These are phyloP conservation scores for Debaryomyces sp. DNA, from an alignment of 1,139 yeast species.

Conservation along the genomic window DNA sequence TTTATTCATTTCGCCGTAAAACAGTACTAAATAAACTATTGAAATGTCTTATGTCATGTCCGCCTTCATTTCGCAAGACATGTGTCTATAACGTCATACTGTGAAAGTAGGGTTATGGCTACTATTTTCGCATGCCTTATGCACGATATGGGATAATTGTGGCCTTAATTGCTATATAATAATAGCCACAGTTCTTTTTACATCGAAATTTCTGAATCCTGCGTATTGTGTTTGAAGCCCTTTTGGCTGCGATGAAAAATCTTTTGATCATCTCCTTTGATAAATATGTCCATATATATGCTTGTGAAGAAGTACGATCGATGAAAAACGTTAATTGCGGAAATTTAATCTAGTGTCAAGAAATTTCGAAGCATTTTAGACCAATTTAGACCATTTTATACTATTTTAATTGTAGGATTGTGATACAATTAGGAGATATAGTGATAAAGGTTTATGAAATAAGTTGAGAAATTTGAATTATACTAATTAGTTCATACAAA, in stretches of 20 bases:
- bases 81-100: neutral
- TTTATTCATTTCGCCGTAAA: neutral
- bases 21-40: neutral
- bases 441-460: neutral
- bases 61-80: neutral
- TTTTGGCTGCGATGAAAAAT: neutral
- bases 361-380: neutral
- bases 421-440: neutral
- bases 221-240: neutral
- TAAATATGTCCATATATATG: neutral
- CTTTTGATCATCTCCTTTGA: neutral
- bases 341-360: neutral
- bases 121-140: neutral
- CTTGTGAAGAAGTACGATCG: neutral
- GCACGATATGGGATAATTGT: slow-evolving; percentile 1
- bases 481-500: neutral
- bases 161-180: slow-evolving; percentile 1
- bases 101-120: neutral
- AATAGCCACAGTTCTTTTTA: neutral
- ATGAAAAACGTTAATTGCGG: neutral
- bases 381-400: neutral
- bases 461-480: neutral
- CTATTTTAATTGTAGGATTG: neutral
- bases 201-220: neutral
- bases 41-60: neutral